Evolutionary conservation across 345 rosid species (phyloP).

Genomic region (Kandelia obovata): DNA sequence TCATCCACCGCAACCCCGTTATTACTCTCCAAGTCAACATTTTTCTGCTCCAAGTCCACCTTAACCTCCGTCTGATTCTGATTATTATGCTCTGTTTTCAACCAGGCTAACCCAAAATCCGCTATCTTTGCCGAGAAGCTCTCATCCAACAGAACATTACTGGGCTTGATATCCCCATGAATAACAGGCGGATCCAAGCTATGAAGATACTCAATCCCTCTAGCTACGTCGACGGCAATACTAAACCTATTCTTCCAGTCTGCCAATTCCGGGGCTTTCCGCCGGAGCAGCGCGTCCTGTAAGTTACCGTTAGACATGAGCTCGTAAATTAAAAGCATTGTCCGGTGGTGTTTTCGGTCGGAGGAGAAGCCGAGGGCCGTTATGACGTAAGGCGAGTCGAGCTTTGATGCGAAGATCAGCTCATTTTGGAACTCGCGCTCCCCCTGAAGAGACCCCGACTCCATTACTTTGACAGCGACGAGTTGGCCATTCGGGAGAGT

Average conservation of each 20-base stretch:
- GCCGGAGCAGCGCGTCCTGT: conserved; percentile 78
- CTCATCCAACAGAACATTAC: conserved; percentile 71
- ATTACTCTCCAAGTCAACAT: conserved; percentile 36
- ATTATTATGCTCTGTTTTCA: conserved; percentile 49
- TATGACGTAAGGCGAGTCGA: conserved; percentile 52
- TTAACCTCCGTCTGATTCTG: conserved; percentile 17
- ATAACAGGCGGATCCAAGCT: conserved; percentile 64
- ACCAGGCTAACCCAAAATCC: conserved; percentile 85
- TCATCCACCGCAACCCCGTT: conserved; percentile 43
- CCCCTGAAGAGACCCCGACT: conserved; percentile 88
- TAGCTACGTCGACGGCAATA: conserved; percentile 59
- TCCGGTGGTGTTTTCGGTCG: conserved; percentile 57
- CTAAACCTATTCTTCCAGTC: conserved; percentile 61
- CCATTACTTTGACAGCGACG: conserved; percentile 89
- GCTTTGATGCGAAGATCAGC: conserved; percentile 67
- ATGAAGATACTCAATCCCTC: conserved; percentile 71
- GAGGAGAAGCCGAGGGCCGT: conserved; percentile 77
- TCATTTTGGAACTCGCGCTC: conserved; percentile 97
- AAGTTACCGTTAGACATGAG: conserved; percentile 81
- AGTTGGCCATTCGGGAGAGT: conserved; percentile 37
- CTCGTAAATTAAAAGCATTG: conserved; percentile 73
- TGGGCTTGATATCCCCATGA: conserved; percentile 90
- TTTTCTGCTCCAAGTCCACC: conserved; percentile 7
- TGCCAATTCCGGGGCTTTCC: conserved; percentile 61
- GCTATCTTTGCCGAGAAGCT: conserved; percentile 66